Evolutionary conservation across 306 rosid species (phyloP).

Genomic region (Trifolium pratense): DNA sequence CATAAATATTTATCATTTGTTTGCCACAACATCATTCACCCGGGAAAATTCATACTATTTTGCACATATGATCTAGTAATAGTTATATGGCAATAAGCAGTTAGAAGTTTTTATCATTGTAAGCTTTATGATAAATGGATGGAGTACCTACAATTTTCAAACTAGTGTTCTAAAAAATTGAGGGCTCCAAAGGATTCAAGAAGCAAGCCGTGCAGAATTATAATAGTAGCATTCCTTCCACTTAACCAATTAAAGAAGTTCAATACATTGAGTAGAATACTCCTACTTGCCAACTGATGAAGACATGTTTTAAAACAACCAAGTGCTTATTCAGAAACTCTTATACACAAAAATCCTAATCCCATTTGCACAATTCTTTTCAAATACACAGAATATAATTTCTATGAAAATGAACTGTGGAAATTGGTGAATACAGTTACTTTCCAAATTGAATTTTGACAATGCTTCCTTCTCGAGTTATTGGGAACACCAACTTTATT

Average conservation of each 20-base stretch:
- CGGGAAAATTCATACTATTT: background rate
- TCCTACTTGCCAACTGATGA: background rate
- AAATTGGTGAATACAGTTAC: constrained; percentile 4
- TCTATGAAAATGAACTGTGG: background rate
- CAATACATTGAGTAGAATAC: too few relatives aligned
- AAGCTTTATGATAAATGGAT: background rate
- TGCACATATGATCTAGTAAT: background rate
- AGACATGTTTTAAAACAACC: background rate
- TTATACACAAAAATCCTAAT: background rate
- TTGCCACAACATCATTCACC: background rate
- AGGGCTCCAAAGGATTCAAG: background rate
- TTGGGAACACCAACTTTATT: background rate
- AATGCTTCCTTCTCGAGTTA: background rate
- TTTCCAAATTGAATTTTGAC: background rate
- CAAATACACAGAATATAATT: background rate
- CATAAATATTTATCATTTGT: background rate
- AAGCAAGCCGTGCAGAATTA: background rate
- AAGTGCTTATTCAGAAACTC: background rate
- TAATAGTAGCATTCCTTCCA: too few relatives aligned
- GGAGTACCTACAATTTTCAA: background rate
- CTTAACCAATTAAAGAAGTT: too few relatives aligned
- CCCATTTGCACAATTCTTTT: background rate
- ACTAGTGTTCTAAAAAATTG: background rate
- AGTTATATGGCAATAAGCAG: constrained; percentile 11
- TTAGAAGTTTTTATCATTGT: background rate